These are phyloP conservation scores for Lepiota brunneoincarnata DNA, from an alignment of 768 basidiomycete genomes.

Conservation along the genomic window DNA sequence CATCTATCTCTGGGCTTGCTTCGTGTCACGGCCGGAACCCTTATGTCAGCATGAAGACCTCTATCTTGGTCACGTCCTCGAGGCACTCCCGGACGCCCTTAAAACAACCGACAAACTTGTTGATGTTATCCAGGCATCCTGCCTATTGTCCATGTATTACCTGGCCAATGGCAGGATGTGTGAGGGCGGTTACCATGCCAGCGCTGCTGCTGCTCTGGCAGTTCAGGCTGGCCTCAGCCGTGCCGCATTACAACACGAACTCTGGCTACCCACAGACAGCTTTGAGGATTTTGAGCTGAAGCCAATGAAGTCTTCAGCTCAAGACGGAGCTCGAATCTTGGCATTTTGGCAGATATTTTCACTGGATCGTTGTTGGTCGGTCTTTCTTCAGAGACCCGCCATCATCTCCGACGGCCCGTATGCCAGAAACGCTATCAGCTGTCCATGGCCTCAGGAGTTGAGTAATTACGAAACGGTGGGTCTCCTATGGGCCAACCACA, in stretches of 20 bases:
- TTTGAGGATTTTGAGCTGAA: slow-evolving; percentile 46
- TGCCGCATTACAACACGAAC: slow-evolving; percentile 29
- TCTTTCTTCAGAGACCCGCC: slow-evolving; percentile 63
- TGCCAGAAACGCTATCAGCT: slow-evolving; percentile 56
- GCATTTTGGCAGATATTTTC: slow-evolving; percentile 86
- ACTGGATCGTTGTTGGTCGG: slow-evolving; percentile 80
- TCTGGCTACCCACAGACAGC: slow-evolving; percentile 30
- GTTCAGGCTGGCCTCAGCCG: slow-evolving; percentile 72
- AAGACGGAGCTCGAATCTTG: slow-evolving; percentile 68
- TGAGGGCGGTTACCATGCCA: slow-evolving; percentile 79
- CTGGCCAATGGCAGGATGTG: slow-evolving; percentile 70
- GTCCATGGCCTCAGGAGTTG: slow-evolving; percentile 76
- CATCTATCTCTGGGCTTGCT: slow-evolving; percentile 83
- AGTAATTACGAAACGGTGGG: slow-evolving; percentile 70
- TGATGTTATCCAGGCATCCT: slow-evolving; percentile 76
- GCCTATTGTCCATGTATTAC: slow-evolving; percentile 73
- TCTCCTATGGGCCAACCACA: slow-evolving; percentile 10
- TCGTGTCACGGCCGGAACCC: slow-evolving; percentile 68
- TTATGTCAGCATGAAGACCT: slow-evolving; percentile 71
- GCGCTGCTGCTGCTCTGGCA: slow-evolving; percentile 69
- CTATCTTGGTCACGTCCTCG: slow-evolving; percentile 64
- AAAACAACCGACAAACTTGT: slow-evolving; percentile 51
- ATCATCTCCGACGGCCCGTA: slow-evolving; percentile 64
- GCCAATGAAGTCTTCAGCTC: slow-evolving; percentile 54
- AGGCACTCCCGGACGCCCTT: slow-evolving; percentile 62